Conservation (phyloP, 305 asterid species). For the Solanum hybrid region DNA sequence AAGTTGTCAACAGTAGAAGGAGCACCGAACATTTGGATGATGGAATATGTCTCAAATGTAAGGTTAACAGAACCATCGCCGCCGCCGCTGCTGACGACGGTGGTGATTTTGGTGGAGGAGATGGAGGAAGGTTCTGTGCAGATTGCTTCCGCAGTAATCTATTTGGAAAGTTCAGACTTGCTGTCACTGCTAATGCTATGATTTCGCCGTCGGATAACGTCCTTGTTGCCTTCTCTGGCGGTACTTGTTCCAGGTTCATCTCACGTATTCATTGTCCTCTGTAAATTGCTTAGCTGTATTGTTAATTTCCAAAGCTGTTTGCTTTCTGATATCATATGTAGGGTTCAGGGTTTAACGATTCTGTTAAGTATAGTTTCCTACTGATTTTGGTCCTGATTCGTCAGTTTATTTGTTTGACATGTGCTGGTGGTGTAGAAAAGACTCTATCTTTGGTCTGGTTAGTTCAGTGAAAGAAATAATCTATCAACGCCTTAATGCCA, state of each 20-base stretch:
- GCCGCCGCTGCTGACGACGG: too few species aligned
- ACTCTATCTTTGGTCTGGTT: not conserved
- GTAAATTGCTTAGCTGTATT: not conserved
- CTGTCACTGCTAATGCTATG: slow-evolving; percentile 76
- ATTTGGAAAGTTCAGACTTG: slow-evolving; percentile 50
- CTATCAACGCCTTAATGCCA: not conserved
- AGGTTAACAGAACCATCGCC: slow-evolving; percentile 14
- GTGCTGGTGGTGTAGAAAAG: not conserved
- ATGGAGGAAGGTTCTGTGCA: too few species aligned
- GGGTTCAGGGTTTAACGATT: not conserved
- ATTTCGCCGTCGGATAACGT: slow-evolving; percentile 76
- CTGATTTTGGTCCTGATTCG: not conserved
- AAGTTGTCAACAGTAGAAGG: slow-evolving; percentile 12
- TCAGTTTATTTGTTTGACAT: not conserved
- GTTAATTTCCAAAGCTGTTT: not conserved
- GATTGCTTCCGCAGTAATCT: too few species aligned
- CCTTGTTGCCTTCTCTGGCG: slow-evolving; percentile 88
- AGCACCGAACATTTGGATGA: not conserved
- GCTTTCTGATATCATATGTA: not conserved
- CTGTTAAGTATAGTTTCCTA: not conserved
- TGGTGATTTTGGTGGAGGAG: too few species aligned
- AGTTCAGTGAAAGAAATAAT: not conserved
- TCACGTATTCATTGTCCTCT: not conserved
- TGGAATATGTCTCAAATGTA: slow-evolving; percentile 60
- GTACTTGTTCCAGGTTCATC: slow-evolving; percentile 68